A percentile compares a stretch with the other conserved stretches of the same genome.
These are phyloP conservation scores for Fusarium piperis DNA, from an alignment of 2,329 filamentous ascomycete genomes.

Conservation along the genomic window DNA sequence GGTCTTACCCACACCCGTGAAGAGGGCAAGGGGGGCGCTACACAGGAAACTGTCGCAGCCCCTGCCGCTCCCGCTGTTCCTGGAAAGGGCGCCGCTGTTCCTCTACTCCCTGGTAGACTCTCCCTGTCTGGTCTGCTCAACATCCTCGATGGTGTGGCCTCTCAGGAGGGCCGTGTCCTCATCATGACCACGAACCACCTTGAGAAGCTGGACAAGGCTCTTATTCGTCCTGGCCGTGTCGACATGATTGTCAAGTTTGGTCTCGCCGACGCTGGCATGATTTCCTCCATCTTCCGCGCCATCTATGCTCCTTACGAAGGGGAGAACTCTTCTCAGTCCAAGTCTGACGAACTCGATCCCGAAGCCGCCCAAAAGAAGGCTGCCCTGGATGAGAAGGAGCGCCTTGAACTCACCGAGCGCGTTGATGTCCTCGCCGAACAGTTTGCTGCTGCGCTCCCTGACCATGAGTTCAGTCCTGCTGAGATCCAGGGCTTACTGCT, in stretches of 20 bases:
- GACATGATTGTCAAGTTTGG: constrained; percentile 69
- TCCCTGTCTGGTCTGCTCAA: constrained; percentile 83
- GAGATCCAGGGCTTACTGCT: constrained; percentile 69
- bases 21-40: constrained; percentile 39
- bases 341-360: constrained; percentile 25
- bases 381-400: constrained; percentile 44
- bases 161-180: constrained; percentile 69
- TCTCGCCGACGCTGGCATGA: constrained; percentile 63
- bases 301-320: constrained; percentile 65
- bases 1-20: constrained; percentile 72
- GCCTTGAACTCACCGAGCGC: constrained; percentile 49
- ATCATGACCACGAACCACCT: constrained; percentile 74
- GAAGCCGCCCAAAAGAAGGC: constrained; percentile 45
- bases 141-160: constrained; percentile 78
- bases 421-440: constrained; percentile 57
- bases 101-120: constrained; percentile 52
- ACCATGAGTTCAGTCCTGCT: constrained; percentile 66
- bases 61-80: constrained; percentile 5
- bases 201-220: constrained; percentile 68
- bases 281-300: constrained; percentile 64
- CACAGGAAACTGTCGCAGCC: constrained; percentile 35
- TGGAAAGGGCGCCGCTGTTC: constrained; percentile 1
- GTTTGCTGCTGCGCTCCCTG: constrained; percentile 63
- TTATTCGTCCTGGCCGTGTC: constrained; percentile 70
- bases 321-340: constrained; percentile 27